Evolutionary conservation across 352 stramenopile genomes (phyloP), one percentile per base, ranked within the genome.

Genomic region (Phytopythium mirpurense): DNA sequence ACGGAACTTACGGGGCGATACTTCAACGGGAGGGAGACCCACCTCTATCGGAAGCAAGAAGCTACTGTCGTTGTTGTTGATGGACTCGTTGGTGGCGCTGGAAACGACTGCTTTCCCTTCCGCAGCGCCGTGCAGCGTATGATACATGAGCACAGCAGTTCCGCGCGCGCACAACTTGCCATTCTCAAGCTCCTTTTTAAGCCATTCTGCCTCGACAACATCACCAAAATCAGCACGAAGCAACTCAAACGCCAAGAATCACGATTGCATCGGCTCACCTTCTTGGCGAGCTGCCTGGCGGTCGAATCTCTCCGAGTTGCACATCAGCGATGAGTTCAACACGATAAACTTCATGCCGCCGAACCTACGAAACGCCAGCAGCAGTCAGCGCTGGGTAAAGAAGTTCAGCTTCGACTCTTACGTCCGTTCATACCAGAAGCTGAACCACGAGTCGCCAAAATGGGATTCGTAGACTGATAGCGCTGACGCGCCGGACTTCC

Each of bases 271-370:
- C 31, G 15, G 12, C 41, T 0, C 23, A 94, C 84, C 73, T 72
- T 84, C 67, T 64, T 89, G 84, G 8, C 50, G 59, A 51, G 60
- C 54, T 14, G 73, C 61, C 53, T 77, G 53, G 0, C 78, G 49
- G 5, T 35, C 19, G 18, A 80, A 70, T 1, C 67, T 32, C 0
- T 61, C 51, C 14, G 64, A 50, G 26, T 68, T 49, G 34, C 48
- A 54, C 0, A 88, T 43, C 29, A 86, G 41, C 3, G 70, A 63
- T 9, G 81, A 84, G 43, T 94, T 88, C 31, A 77, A 41, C 18
- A 92, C 79, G 31, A 94, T 85, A 42, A 72, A 89, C 51, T 92
- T 94, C 54, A 89, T 76, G 9, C 80, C 83, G 15, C 79, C 79
- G 41, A 78, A 72, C 83, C 83, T 93, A 41, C 41, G 26, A 62